Percentiles rank a stretch among this genome's conserved stretches.
Conservation (phyloP, 306 rosid genomes). For the Prunus kanzakura region DNA sequence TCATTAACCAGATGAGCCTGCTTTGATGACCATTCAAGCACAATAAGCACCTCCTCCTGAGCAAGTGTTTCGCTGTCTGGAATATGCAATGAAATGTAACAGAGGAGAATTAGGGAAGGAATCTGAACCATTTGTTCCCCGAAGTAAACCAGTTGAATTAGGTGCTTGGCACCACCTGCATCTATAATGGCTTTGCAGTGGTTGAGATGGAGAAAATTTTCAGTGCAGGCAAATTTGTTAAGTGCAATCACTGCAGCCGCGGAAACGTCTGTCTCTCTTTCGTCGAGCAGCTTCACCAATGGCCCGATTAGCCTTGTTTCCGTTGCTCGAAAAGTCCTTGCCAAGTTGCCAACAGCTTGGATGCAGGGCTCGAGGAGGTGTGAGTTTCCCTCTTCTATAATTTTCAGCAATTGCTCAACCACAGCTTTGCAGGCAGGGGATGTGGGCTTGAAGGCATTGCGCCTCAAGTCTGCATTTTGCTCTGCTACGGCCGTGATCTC, state of each 20-base stretch:
- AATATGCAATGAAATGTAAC: slow-evolving; percentile 58
- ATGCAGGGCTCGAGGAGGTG: slow-evolving; percentile 54
- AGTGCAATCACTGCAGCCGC: slow-evolving; percentile 55
- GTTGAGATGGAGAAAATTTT: slow-evolving; percentile 61
- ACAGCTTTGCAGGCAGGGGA: slow-evolving; percentile 76
- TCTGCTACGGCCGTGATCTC: slow-evolving; percentile 69
- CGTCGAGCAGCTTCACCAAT: slow-evolving; percentile 61
- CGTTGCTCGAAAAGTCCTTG: slow-evolving; percentile 67
- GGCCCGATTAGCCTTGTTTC: slow-evolving; percentile 62
- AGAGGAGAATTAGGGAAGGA: slow-evolving; percentile 52
- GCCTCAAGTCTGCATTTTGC: slow-evolving; percentile 55
- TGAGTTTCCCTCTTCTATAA: slow-evolving; percentile 32
- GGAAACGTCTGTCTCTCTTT: slow-evolving; percentile 42
- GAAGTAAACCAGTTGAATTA: slow-evolving; percentile 64
- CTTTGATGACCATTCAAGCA: slow-evolving; percentile 72
- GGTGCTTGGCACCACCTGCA: slow-evolving; percentile 64
- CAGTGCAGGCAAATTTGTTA: slow-evolving; percentile 57
- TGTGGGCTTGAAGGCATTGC: slow-evolving; percentile 72
- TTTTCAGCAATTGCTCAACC: slow-evolving; percentile 47
- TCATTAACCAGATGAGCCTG: slow-evolving; percentile 45
- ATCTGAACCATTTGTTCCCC: slow-evolving; percentile 62
- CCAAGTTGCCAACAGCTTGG: slow-evolving; percentile 57
- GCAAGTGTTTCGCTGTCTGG: slow-evolving; percentile 75
- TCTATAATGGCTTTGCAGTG: slow-evolving; percentile 77
- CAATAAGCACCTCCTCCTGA: slow-evolving; percentile 68